Evolutionary conservation across 148 eudicot genomes (phyloP).

Genomic region (Vaccinium corymbosum): DNA sequence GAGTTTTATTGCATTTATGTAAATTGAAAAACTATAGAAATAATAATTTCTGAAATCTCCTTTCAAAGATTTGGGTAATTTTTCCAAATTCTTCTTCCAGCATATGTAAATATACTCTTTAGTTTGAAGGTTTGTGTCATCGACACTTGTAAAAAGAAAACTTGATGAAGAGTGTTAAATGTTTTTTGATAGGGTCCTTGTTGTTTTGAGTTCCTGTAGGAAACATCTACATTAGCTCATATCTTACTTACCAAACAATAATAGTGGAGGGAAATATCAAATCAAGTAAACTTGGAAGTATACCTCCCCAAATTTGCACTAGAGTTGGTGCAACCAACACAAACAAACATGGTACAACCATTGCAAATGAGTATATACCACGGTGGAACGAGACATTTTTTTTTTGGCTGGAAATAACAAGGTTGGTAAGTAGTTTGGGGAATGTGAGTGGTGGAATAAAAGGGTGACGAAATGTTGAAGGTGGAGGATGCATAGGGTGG

Average conservation of each 20-base stretch:
- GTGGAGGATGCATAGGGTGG: background rate
- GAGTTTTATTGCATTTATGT: background rate
- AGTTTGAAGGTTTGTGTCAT: background rate
- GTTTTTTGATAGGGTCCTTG: background rate
- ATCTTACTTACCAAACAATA: background rate
- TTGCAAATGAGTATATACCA: background rate
- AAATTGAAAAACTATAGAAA: background rate
- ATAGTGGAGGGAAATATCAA: background rate
- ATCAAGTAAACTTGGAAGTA: background rate
- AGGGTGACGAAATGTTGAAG: background rate
- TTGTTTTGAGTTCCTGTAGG: background rate
- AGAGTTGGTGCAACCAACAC: background rate
- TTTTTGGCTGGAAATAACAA: background rate
- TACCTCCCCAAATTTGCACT: background rate
- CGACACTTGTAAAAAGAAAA: background rate
- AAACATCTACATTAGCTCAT: background rate
- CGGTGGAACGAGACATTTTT: background rate
- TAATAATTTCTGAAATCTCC: background rate
- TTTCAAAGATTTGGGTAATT: background rate
- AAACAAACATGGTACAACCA: background rate
- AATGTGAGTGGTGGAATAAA: background rate
- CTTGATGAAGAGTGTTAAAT: background rate
- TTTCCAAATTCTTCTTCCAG: background rate
- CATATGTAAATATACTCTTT: background rate
- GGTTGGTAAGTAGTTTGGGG: background rate